These are phyloP conservation scores for Purpureocillium lavendulum DNA, from an alignment of 2,329 filamentous ascomycete species.

Conservation along the genomic window DNA sequence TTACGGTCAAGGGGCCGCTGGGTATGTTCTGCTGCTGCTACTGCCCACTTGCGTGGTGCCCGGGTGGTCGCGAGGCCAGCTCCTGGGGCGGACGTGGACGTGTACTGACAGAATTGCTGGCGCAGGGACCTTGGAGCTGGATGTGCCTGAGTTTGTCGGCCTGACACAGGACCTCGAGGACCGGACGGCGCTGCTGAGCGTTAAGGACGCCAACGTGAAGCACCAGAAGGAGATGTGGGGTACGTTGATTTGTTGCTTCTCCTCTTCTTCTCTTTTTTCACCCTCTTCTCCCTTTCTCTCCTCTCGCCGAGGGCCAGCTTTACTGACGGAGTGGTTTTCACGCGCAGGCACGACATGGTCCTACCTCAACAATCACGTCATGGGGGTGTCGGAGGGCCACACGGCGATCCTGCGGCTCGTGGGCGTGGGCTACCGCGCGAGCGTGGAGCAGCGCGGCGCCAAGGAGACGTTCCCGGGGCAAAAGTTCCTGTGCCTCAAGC, in stretches of 20 bases:
- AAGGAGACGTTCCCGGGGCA: slow-evolving; percentile 75
- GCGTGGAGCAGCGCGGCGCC: slow-evolving; percentile 66
- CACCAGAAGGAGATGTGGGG: slow-evolving; percentile 96
- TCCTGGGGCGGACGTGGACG: no score
- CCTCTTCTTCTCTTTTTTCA: background rate
- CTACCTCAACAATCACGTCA: slow-evolving; percentile 82
- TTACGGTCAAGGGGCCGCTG: slow-evolving; percentile 74
- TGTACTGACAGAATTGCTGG: slow-evolving; percentile 3
- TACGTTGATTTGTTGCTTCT: slow-evolving; percentile 26
- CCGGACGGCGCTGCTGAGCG: slow-evolving; percentile 57
- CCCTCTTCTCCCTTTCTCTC: no score
- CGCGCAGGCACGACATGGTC: slow-evolving; percentile 74
- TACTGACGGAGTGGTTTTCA: background rate
- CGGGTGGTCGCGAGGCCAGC: no score
- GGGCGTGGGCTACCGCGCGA: slow-evolving; percentile 90
- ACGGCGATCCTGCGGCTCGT: slow-evolving; percentile 87
- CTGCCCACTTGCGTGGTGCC: no score
- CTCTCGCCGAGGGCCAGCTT: no score
- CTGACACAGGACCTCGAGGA: slow-evolving; percentile 58
- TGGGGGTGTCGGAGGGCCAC: slow-evolving; percentile 93
- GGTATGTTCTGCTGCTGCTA: slow-evolving; percentile 38
- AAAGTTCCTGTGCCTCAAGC: slow-evolving; percentile 85
- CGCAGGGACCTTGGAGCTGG: slow-evolving; percentile 64
- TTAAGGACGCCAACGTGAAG: slow-evolving; percentile 59
- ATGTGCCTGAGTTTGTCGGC: slow-evolving; percentile 70